Evolutionary conservation across 2,329 filamentous ascomycete genomes (phyloP).

Genomic region (Colletotrichum noveboracense): DNA sequence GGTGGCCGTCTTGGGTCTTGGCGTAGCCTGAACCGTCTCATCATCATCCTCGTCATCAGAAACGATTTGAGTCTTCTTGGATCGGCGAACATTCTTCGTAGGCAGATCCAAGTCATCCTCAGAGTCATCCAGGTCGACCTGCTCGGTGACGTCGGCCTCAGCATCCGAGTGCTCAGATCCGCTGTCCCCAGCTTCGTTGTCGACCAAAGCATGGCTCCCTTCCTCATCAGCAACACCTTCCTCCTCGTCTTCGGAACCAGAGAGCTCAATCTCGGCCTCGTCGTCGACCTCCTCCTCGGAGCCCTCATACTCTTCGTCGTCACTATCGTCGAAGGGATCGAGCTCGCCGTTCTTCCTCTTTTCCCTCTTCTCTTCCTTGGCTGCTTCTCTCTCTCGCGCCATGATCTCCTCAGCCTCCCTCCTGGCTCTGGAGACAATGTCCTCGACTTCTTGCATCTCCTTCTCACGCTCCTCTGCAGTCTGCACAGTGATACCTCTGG

Average conservation of each 20-base stretch:
- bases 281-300: constrained; percentile 43
- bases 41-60: constrained; percentile 70
- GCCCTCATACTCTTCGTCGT: constrained; percentile 54
- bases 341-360: constrained; percentile 45
- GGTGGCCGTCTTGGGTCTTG: constrained; percentile 47
- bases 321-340: constrained; percentile 63
- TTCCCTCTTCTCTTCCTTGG: constrained; percentile 66
- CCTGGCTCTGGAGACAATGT: constrained; percentile 84
- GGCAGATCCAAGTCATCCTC: constrained; percentile 47
- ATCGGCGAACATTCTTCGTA: constrained; percentile 46
- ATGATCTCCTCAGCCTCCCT: constrained; percentile 81
- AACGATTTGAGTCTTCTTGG: constrained; percentile 60
- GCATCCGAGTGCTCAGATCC: constrained; percentile 34
- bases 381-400: constrained; percentile 75
- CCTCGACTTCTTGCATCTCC: constrained; percentile 83
- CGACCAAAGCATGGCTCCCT: constrained; percentile 36
- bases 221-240: constrained; percentile 37
- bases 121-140: constrained; percentile 32
- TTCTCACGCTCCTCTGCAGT: constrained; percentile 86
- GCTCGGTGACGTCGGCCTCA: constrained; percentile 27
- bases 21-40: constrained; percentile 49
- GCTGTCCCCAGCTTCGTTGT: constrained; percentile 47
- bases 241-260: constrained; percentile 46
- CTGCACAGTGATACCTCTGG: constrained; percentile 81
- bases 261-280: constrained; percentile 44